Base-by-base conservation (phyloP, 257 asterid genomes). In the Solanum habrochaites region DNA sequence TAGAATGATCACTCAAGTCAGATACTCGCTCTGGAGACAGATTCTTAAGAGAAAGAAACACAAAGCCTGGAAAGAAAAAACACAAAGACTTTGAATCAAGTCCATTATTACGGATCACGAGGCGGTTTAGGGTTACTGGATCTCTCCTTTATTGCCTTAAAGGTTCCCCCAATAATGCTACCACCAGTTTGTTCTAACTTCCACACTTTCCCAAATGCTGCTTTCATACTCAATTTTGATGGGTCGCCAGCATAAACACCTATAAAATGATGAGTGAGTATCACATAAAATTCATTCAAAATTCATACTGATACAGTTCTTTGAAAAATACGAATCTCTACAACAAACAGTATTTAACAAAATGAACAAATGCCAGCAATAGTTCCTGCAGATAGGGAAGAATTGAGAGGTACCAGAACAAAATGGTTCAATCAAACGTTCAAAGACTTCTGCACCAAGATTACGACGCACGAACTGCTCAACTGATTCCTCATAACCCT, bases 231-330 rank as follows among this genome's bases (percentile, higher is more conserved):
- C 88, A 97, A 88, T 88, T 93, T 95, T 87, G 99, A 93, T 56
- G 99, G 99, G 91, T 97, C 99, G 35, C 99, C 99, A 45, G 99
- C 99, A 89, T 97, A 97, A 86, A 97, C 99, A 74, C 99, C 99
- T 96, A 87, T 42, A 87, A 29, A 75, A 87, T 27, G 78, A 89
- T 2, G 31, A 25, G 88, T 18, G 27, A 80, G 29, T 18, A 49
- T 29, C 69, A 81, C 58, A 27, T 81, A 81, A 29, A 47, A 10
- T 47, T 37, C 5, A 47, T 47, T 75, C 11, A 74, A 39, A 21
- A 40, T 39, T 11, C 32, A 74, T 23, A 15, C 18, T 4, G 42
- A 47, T 8, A 45, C 40, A 80, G 11, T 29, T 80, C 69, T 49
- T 80, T 5, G 12, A 3, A 49, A n/a, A 31, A 18, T 47, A 80